phyloP scores from a whole-genome alignment of 495 filamentous ascomycete species.

The Penicillium daleae region DNA sequence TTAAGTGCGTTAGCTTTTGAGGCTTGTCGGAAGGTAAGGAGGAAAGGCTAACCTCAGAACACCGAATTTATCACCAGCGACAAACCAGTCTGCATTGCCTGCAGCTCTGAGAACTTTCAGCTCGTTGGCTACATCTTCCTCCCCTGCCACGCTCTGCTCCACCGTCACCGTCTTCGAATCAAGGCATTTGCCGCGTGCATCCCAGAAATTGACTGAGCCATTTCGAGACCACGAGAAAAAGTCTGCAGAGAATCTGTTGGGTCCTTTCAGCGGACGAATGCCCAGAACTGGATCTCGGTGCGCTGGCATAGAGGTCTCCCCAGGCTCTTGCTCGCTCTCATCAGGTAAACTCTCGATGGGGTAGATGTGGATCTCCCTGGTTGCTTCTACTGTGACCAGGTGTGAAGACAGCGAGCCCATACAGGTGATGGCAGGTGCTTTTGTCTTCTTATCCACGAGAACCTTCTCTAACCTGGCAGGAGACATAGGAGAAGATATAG shows the following conservation, averaged over 20 bases:
- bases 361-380: constrained; percentile 71
- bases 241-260: constrained; percentile 61
- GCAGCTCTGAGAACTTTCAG: constrained; percentile 70
- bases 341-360: constrained; percentile 35
- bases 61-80: constrained; percentile 84
- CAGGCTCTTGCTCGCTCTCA: constrained; percentile 36
- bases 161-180: constrained; percentile 67
- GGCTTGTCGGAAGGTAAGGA: constrained; percentile 5
- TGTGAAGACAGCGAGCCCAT: constrained; percentile 71
- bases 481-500: constrained; percentile 29
- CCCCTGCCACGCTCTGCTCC: constrained; percentile 60
- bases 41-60: constrained; percentile 65
- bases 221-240: constrained; percentile 88
- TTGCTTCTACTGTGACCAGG: constrained; percentile 75
- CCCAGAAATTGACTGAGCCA: constrained; percentile 82
- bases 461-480: constrained; percentile 28
- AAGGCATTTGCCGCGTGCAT: constrained; percentile 67
- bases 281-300: constrained; percentile 82
- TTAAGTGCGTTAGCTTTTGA: constrained; percentile 25
- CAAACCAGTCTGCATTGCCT: constrained; percentile 62
- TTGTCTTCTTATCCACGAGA: constrained; percentile 31
- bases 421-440: constrained; percentile 54
- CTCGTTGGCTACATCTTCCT: constrained; percentile 72
- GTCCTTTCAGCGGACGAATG: constrained; percentile 60
- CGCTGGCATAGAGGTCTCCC: constrained; percentile 56